Percentiles rank a stretch among this genome's conserved stretches.
Conservation (phyloP, 768 basidiomycete species). For the Candolleomyces eurysporus region DNA sequence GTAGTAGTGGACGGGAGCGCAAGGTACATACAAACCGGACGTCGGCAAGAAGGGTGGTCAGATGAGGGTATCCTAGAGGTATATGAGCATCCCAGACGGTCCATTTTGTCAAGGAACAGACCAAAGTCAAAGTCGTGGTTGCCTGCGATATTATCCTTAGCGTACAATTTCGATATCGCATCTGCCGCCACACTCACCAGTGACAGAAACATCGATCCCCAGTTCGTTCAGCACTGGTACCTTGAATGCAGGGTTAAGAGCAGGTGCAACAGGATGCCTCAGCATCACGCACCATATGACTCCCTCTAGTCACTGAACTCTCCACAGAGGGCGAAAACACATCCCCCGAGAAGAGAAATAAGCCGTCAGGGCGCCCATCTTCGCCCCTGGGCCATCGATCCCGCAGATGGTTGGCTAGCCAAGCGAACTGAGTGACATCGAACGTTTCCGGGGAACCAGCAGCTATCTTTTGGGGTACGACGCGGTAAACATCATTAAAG, state of each 20-base stretch:
- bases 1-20: background rate
- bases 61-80: slow-evolving; percentile 28
- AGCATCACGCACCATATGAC: slow-evolving; percentile 70
- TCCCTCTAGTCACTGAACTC: slow-evolving; percentile 84
- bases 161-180: background rate
- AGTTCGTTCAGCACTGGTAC: slow-evolving; percentile 85
- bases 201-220: slow-evolving; percentile 74
- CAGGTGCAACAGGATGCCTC: background rate
- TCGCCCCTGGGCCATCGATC: slow-evolving; percentile 47
- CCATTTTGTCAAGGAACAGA: slow-evolving; percentile 23
- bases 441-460: slow-evolving; percentile 59
- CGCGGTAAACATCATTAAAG: slow-evolving; percentile 85
- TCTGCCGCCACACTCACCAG: slow-evolving; percentile 50
- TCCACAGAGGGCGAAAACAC: slow-evolving; percentile 86
- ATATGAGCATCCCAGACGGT: background rate
- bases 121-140: slow-evolving; percentile 95
- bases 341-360: slow-evolving; percentile 87
- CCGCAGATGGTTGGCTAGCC: slow-evolving; percentile 62
- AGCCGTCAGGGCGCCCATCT: slow-evolving; percentile 60
- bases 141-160: slow-evolving; percentile 38
- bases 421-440: slow-evolving; percentile 84
- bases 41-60: slow-evolving; percentile 62
- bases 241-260: slow-evolving; percentile 30
- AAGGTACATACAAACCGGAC: slow-evolving; percentile 63
- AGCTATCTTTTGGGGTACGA: slow-evolving; percentile 67